Evolutionary conservation across 768 basidiomycete genomes (phyloP).

Genomic region (Trametopsis cervina): DNA sequence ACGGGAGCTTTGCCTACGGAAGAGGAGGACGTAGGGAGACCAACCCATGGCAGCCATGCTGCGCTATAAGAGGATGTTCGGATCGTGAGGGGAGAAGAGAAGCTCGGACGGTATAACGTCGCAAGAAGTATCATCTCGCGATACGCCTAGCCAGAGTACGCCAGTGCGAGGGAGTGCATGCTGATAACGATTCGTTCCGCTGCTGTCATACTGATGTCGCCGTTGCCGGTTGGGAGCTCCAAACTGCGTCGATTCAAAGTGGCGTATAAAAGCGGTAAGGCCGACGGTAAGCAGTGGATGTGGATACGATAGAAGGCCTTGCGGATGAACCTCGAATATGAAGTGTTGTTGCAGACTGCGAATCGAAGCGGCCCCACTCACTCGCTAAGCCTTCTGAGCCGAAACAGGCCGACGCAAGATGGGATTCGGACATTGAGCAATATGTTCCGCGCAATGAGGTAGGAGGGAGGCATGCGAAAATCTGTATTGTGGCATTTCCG

Average conservation of each 20-base stretch:
- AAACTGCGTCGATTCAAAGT: background rate
- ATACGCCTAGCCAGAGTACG: background rate
- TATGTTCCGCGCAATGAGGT: background rate
- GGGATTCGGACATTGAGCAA: background rate
- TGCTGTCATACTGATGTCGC: background rate
- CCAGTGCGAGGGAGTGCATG: background rate
- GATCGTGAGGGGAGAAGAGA: conserved; percentile 8
- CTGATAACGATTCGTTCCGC: background rate
- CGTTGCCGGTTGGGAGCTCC: background rate
- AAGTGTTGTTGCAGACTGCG: background rate
- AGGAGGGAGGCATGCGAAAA: background rate
- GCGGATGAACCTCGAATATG: background rate
- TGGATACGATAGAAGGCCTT: background rate
- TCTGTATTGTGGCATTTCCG: background rate
- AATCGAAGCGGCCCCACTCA: background rate
- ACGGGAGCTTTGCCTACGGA: conserved; percentile 1
- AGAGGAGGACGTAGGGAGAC: background rate
- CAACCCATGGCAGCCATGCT: conserved; percentile 2
- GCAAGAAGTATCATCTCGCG: conserved; percentile 5
- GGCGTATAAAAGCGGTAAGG: background rate
- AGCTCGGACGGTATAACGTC: conserved; percentile 11
- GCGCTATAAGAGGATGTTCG: conserved; percentile 5
- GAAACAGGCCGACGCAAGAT: background rate
- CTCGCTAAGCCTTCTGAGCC: background rate
- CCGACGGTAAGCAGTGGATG: background rate